These are phyloP conservation scores for Nidula microcarpa DNA, from an alignment of 768 basidiomycete species.

Conservation along the genomic window DNA sequence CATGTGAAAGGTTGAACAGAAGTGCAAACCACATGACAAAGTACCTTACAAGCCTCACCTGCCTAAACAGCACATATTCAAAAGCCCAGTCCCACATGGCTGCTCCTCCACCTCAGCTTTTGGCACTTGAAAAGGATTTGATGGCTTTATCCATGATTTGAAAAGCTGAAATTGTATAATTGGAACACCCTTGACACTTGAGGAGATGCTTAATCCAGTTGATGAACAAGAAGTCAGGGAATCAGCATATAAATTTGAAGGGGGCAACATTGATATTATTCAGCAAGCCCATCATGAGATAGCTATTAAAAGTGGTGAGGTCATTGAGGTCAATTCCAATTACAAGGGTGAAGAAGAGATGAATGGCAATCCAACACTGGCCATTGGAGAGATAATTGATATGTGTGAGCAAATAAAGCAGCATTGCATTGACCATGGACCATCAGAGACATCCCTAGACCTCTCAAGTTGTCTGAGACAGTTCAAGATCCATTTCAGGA, in stretches of 20 bases:
- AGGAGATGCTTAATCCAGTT: conserved; percentile 1
- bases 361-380: background rate
- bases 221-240: conserved; percentile 1
- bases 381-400: background rate
- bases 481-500: no score
- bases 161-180: background rate
- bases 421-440: background rate
- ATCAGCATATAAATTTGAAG: background rate
- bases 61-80: no score
- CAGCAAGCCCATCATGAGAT: background rate
- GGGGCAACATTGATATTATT: background rate
- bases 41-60: no score
- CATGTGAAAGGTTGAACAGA: no score
- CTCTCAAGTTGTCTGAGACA: background rate
- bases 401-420: background rate
- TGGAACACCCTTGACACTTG: background rate
- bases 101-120: background rate
- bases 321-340: background rate
- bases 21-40: no score
- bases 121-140: background rate
- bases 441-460: background rate
- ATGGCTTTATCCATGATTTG: background rate
- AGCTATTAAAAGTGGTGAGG: background rate
- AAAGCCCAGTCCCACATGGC: background rate
- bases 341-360: background rate